Percentiles rank a stretch among this genome's conserved stretches.
These are phyloP conservation scores for Calendula officinalis DNA, from an alignment of 129 eudicot species.

Conservation along the genomic window DNA sequence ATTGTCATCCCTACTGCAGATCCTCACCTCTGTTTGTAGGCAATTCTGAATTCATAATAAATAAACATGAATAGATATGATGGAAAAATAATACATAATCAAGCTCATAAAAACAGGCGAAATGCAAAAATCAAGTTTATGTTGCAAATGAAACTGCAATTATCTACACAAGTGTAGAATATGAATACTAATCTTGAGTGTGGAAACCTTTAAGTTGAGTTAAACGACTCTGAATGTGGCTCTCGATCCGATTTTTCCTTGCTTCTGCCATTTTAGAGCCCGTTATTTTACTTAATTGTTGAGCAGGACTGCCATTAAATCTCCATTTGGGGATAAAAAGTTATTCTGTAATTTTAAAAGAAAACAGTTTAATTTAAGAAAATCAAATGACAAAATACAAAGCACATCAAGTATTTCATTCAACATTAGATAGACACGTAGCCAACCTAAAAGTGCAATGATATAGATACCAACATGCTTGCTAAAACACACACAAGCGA, in stretches of 20 bases:
- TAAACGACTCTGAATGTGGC: constrained; percentile 68
- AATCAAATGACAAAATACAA: neutral
- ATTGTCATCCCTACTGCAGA: constrained; percentile 90
- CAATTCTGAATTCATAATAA: constrained; percentile 54
- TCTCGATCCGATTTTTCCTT: constrained; percentile 60
- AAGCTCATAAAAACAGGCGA: no score
- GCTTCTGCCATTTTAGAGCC: constrained; percentile 53
- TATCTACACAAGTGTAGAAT: neutral
- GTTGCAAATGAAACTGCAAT: constrained; percentile 34
- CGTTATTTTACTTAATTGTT: constrained; percentile 54
- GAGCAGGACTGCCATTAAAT: constrained; percentile 77
- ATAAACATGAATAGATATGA: neutral
- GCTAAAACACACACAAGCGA: no score
- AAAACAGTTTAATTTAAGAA: neutral
- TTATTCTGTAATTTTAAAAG: constrained; percentile 41
- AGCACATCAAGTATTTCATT: constrained; percentile 25
- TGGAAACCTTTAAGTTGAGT: constrained; percentile 83
- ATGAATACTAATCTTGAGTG: neutral
- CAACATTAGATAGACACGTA: neutral
- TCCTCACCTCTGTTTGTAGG: constrained; percentile 98
- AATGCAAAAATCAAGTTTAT: constrained; percentile 3
- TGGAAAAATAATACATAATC: no score
- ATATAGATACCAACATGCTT: no score
- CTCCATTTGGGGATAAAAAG: constrained; percentile 41
- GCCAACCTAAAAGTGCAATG: no score